A percentile compares a stretch with the other conserved stretches of the same genome.
These are phyloP conservation scores for Coniella lustricola DNA, from an alignment of 2,329 filamentous ascomycete species.

Conservation along the genomic window DNA sequence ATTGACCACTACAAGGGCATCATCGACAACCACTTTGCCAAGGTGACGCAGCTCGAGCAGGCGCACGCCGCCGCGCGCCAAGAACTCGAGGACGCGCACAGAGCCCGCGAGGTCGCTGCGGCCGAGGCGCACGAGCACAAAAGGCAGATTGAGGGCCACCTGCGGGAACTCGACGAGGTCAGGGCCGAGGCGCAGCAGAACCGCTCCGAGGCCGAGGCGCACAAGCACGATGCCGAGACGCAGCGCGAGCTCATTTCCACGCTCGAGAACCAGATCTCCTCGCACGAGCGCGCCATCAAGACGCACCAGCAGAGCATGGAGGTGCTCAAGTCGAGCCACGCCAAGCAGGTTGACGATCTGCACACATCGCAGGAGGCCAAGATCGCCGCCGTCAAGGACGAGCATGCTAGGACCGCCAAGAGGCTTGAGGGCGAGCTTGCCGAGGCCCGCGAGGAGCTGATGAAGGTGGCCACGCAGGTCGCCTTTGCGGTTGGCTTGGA, in stretches of 20 bases:
- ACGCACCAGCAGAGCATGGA: constrained; percentile 45
- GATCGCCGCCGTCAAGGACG: constrained; percentile 50
- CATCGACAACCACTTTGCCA: constrained; percentile 60
- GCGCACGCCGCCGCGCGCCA: constrained; percentile 59
- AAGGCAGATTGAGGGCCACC: constrained; percentile 21
- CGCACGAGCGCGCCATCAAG: constrained; percentile 53
- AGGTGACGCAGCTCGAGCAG: constrained; percentile 67
- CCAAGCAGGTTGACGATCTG: constrained; percentile 35
- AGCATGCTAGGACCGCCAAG: constrained; percentile 50
- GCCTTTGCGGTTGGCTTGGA: constrained; percentile 53
- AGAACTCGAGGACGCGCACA: constrained; percentile 60
- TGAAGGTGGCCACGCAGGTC: constrained; percentile 57
- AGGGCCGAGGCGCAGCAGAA: constrained; percentile 51
- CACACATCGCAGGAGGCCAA: constrained; percentile 47
- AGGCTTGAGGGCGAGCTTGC: constrained; percentile 55
- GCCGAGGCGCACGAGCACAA: constrained; percentile 39
- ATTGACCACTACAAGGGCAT: constrained; percentile 75
- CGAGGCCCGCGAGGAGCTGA: constrained; percentile 59
- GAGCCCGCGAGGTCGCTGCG: constrained; percentile 47
- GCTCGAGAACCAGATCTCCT: constrained; percentile 52
- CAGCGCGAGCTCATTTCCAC: constrained; percentile 36
- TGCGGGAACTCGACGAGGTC: constrained; percentile 61
- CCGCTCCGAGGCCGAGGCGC: constrained; percentile 35
- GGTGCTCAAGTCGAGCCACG: constrained; percentile 42
- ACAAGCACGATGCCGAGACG: constrained; percentile 25